Evolutionary conservation across 2,329 filamentous ascomycete species (phyloP), one percentile per base, ranked within the genome.

Genomic region (Paraconiothyrium sp.): DNA sequence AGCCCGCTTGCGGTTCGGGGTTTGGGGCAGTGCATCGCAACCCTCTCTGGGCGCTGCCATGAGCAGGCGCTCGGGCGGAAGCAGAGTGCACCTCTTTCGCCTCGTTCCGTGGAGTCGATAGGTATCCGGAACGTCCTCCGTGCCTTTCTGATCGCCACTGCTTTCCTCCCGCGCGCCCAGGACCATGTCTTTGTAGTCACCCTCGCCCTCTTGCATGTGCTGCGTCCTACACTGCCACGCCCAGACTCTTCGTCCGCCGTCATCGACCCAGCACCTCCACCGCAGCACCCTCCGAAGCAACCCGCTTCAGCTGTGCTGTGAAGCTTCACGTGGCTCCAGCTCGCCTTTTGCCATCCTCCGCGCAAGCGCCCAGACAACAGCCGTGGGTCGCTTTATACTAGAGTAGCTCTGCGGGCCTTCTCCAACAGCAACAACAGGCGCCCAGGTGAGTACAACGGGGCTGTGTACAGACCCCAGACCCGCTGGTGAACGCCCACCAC

Each of bases 301-400:
- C 10, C 37, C 46, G 47, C n/a, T 51, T 54, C 57, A 59, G 57
- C 57, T 58, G 48, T 37, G 27, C 34, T 50, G 57, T 20, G 57
- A 32, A 22, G 24, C 54, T 48, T 57, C 43, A 48, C 46, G 54
- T 48, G 39, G 9, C 14, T 16, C 24, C 3, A 10, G n/a, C 9
- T 10, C 48, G 16, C 39, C 27, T 14, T 34, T 51, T 56, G 54
- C 54, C 54, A 37, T 56, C 43, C 30, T 27, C 54, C 48, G 44
- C 39, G 47, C 56, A 58, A 43, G 47, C 47, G 56, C 47, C 56
- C 24, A 58, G 56, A 51, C 48, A 37, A 37, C 56, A 47, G 54
- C 30, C 16, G 54, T 47, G 54, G 30, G 39, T 37, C 43, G 54
- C 41, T 47, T 46, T 47, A 55, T 56, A 56, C 39, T 14, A 14